Base-by-base conservation (phyloP, 1,284 basidiomycete genomes). In the Puccinia polysora region DNA sequence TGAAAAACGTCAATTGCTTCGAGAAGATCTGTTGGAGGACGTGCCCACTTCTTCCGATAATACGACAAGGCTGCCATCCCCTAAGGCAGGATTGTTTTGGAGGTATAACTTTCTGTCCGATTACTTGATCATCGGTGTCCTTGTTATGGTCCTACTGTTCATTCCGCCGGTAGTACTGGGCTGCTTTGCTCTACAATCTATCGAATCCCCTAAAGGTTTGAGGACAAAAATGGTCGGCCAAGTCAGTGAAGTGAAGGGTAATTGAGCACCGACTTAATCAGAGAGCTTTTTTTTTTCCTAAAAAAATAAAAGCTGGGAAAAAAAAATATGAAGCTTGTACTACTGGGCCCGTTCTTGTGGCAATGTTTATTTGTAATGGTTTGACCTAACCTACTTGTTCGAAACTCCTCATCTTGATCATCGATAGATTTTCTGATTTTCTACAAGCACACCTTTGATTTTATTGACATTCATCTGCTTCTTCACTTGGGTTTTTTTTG, bases 201-300 rank as follows among this genome's bases (percentile, higher is more conserved):
- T 69, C 32, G 55, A 69, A 69, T 43, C 55, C 18, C 65, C 65
- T 38, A 69, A 55, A 50, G 65, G 65, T 30, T 69, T 69, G 65
- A 69, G 59, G 20, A 20, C 53, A 43, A 69, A 69, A 32, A 69
- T 69, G 65, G 55, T 69, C 28, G 65, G 65, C 12, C 43, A 52
- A 50, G 55, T 69, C 43, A 50, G 28, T 15, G 65, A 69, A 67
- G 50, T 52, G 20, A 67, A 67, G 45, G 65, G 50, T 23, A 67
- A 67, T 40, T 67, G 40, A 63, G 2, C 25, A n/a, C n/a, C n/a
- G n/a, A n/a, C n/a, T n/a, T n/a, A n/a, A n/a, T n/a, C n/a, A n/a
- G n/a, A n/a, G n/a, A n/a, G n/a, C n/a, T n/a, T n/a, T n/a, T n/a
- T n/a, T n/a, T n/a, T n/a, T n/a, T n/a, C n/a, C n/a, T n/a, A n/a